Base-by-base conservation (phyloP, 768 basidiomycete species). In the Trametes villosa region DNA sequence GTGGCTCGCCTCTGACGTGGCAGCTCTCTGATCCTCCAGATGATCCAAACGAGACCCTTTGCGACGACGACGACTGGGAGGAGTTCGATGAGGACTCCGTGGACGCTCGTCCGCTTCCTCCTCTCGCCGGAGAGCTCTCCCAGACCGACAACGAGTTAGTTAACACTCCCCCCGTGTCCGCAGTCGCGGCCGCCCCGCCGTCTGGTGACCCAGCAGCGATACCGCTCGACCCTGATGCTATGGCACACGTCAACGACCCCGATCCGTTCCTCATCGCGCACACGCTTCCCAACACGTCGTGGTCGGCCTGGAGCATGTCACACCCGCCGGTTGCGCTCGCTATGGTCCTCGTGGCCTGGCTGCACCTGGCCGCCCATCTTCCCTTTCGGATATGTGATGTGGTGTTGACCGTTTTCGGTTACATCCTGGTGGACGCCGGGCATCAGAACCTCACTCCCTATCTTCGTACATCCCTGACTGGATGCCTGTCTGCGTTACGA, bases 311-410 rank as follows among this genome's bases (percentile, higher is more conserved):
- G n/a, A n/a, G n/a, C n/a, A 9, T 22, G 4, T 42, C 40, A 15
- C 58, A 44, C 13, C 59, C 59, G 1, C 31, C 45, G 1, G 44
- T 60, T 13, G 26, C 53, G 9, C 36, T 60, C n/a, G 44, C 45
- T 0, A 53, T 45, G 44, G 27, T 60, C 0, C 42, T 60, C 0
- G 33, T 24, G 8, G 15, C 59, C 0, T 60, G 50, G 50, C 52
- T 60, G 0, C 59, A 60, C 18, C 45, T 60, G 24, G 29, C 34
- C 0, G 59, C 42, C 6, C 59, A 60, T 24, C 51, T 60, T 9
- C 52, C 59, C 1, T 53, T 46, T 20, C 24, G 52, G 0, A 53
- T 53, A 12, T 53, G 50, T 12, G 24, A 60, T 17, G 45, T 41
- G 7, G 33, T 47, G 13, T 44, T 60, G 2, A 22, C 45, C 1